phyloP scores from a whole-genome alignment of 805 yeast species.

The Martiniozyma abietophila region DNA sequence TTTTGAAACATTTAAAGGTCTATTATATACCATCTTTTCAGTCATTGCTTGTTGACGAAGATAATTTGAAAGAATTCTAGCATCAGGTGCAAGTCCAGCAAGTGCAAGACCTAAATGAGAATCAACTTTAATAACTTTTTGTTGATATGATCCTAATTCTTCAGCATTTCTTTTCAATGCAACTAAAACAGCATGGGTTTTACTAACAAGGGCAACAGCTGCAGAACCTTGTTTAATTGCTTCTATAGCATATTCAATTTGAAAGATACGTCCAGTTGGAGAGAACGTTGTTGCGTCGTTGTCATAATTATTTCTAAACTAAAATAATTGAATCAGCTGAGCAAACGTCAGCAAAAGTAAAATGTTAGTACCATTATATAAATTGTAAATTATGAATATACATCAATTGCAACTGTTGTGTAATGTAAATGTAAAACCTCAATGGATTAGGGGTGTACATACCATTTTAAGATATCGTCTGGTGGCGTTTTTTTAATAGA shows the following conservation, averaged over 20 bases:
- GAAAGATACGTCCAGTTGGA: constrained; percentile 88
- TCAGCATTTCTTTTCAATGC: constrained; percentile 96
- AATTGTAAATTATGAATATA: neutral
- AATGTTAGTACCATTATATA: constrained; percentile 1
- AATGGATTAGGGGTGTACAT: too few relatives aligned
- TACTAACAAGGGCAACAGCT: constrained; percentile 86
- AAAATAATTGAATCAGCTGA: too few relatives aligned
- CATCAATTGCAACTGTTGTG: too few relatives aligned
- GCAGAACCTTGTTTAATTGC: constrained; percentile 98
- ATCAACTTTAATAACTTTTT: constrained; percentile 85
- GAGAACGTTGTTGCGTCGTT: constrained; percentile 98
- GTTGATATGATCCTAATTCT: constrained; percentile 94
- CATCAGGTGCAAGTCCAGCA: constrained; percentile 98
- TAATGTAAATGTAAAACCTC: too few relatives aligned
- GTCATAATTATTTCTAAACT: constrained; percentile 98
- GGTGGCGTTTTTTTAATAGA: too few relatives aligned
- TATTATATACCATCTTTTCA: constrained; percentile 73
- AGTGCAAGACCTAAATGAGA: constrained; percentile 90
- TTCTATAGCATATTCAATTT: constrained; percentile 82
- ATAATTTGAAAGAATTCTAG: constrained; percentile 83
- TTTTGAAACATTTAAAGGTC: constrained; percentile 73
- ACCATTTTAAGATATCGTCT: too few relatives aligned
- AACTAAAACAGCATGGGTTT: constrained; percentile 80
- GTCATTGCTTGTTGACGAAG: constrained; percentile 88
- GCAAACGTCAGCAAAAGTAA: neutral